Evolutionary conservation across 2,329 filamentous ascomycete species (phyloP), one percentile per base, ranked within the genome.

Genomic region (Fusarium sp.): DNA sequence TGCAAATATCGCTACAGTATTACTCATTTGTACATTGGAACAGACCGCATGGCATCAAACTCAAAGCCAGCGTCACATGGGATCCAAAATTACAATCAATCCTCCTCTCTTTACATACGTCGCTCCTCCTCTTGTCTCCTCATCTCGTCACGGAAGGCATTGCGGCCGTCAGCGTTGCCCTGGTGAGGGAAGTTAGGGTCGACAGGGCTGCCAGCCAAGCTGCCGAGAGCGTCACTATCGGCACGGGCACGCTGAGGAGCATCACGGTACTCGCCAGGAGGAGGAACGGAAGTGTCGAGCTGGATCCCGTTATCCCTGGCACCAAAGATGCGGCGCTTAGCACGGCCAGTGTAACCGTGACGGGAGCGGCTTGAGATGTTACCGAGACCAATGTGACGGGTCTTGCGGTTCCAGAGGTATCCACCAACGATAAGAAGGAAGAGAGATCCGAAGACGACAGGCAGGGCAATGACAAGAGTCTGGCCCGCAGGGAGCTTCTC

Each of bases 351-450:
- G 75, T 85, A 85, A 40, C 84, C 82, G 65, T 79, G 72, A 32
- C 80, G 76, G 41, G 69, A 67, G 50, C 83, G 81, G 69, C 82
- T 78, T 80, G 87, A 84, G 76, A 87, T 77, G 71, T 83, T 85
- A 53, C 83, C 85, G 46, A 88, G 72, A 6, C 78, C 77, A 62
- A 88, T 85, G 62, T 75, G 75, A 56, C 86, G 82, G n/a, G 79
- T 76, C 71, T 83, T 80, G 55, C 81, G 79, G 76, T 87, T 86
- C 81, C 82, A 87, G 80, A 90, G 54, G 79, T 84, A 81, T 77
- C 88, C 74, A 77, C 89, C 80, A 78, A 89, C 43, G 70, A 87
- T 61, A 65, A 85, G 78, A 48, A 87, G 62, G 41, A 79, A 47
- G 54, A 86, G 76, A 71, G 83, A 79, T 49, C 81, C 83, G n/a